Evolutionary conservation across 1,284 basidiomycete species (phyloP).

Genomic region (Malassezia yamatoensis): DNA sequence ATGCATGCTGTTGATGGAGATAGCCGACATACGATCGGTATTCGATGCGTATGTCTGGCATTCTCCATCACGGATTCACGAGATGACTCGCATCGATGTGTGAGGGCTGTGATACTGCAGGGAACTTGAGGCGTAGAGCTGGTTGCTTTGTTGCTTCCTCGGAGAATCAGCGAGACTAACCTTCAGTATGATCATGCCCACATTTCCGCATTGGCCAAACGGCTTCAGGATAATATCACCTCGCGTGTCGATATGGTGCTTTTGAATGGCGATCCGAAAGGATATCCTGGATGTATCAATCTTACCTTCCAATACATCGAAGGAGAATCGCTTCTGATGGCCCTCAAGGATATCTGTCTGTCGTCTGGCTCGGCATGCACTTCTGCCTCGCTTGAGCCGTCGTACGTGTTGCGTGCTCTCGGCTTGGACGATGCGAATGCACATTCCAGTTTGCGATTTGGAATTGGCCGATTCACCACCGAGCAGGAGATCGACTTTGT

Average conservation of each 20-base stretch:
- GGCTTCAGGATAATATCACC: constrained; percentile 72
- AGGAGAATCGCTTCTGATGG: constrained; percentile 94
- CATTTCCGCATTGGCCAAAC: constrained; percentile 66
- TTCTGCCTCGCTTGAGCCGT: constrained; percentile 93
- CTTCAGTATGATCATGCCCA: constrained; percentile 67
- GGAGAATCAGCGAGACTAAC: constrained; percentile 3
- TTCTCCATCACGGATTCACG: background rate
- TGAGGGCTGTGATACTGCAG: constrained; percentile 62
- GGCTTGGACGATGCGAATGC: constrained; percentile 95
- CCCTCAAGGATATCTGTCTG: constrained; percentile 89
- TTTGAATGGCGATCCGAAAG: constrained; percentile 77
- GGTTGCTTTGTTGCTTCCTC: background rate
- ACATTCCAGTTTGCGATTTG: constrained; percentile 92
- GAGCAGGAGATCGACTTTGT: constrained; percentile 95
- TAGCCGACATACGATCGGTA: background rate
- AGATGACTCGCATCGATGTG: background rate
- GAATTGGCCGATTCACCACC: constrained; percentile 95
- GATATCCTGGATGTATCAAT: constrained; percentile 64
- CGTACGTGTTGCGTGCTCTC: constrained; percentile 90
- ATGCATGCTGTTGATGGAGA: constrained; percentile 11
- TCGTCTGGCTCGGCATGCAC: constrained; percentile 98
- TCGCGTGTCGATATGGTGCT: constrained; percentile 77
- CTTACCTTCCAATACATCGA: constrained; percentile 94
- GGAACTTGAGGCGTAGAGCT: constrained; percentile 62
- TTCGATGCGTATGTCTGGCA: background rate